phyloP scores from a whole-genome alignment of 1,284 basidiomycete genomes.

The Rhodotorula sp. region DNA sequence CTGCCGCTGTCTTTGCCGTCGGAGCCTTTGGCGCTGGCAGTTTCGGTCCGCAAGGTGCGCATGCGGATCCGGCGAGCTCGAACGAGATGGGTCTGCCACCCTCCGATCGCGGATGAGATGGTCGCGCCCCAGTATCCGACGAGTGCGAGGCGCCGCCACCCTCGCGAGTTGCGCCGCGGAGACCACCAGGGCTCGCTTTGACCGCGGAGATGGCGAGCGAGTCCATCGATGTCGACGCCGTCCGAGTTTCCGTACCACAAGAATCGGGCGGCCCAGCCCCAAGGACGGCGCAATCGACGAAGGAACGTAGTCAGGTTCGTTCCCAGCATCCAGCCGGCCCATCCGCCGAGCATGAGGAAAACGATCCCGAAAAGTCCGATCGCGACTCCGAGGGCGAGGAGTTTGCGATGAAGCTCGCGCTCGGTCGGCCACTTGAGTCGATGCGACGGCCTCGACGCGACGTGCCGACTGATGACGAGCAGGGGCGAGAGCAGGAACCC shows the following conservation, averaged over 20 bases:
- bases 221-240: conserved; percentile 47
- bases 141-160: conserved; percentile 77
- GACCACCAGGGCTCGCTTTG: conserved; percentile 18
- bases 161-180: conserved; percentile 3
- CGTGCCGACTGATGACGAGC: conserved; percentile 85
- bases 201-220: neutral
- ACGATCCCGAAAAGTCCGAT: conserved; percentile 73
- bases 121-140: conserved; percentile 85
- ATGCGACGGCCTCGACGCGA: conserved; percentile 85
- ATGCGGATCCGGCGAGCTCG: conserved; percentile 63
- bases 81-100: conserved; percentile 84
- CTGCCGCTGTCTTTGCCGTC: neutral
- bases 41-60: neutral
- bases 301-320: conserved; percentile 57
- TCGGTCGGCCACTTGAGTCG: conserved; percentile 80
- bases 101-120: conserved; percentile 72
- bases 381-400: conserved; percentile 84
- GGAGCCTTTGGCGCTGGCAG: too few species aligned
- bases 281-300: conserved; percentile 57
- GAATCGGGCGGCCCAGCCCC: conserved; percentile 75
- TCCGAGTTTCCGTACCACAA: conserved; percentile 61
- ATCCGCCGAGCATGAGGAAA: conserved; percentile 81
- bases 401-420: conserved; percentile 76
- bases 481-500: conserved; percentile 94
- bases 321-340: conserved; percentile 85